These are phyloP conservation scores for Rhinocladiella mackenziei DNA, from an alignment of 2,329 filamentous ascomycete genomes.

Conservation along the genomic window DNA sequence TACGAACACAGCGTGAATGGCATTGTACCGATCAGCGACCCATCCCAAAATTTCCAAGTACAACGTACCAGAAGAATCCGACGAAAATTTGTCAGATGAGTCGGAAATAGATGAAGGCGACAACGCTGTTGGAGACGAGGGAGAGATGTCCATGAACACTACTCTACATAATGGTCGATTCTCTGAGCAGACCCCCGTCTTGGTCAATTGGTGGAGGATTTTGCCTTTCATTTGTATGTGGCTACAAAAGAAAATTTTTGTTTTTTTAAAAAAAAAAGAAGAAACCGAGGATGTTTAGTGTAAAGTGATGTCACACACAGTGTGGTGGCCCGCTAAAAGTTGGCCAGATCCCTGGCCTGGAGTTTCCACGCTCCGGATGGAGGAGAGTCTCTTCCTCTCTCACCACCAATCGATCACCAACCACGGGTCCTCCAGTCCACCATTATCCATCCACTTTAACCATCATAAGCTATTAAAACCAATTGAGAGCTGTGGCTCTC, in stretches of 20 bases:
- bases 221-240: constrained; percentile 1
- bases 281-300: too few species aligned
- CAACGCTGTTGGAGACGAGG: constrained; percentile 40
- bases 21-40: constrained; percentile 60
- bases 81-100: constrained; percentile 30
- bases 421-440: not conserved
- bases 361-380: too few species aligned
- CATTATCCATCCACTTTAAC: too few species aligned
- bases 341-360: constrained; percentile 15
- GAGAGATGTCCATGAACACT: constrained; percentile 59
- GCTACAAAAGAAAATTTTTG: too few species aligned
- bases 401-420: too few species aligned
- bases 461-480: too few species aligned
- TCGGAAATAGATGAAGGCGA: constrained; percentile 19
- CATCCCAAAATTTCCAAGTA: constrained; percentile 53
- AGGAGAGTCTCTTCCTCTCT: not conserved
- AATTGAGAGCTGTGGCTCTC: too few species aligned
- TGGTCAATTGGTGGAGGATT: constrained; percentile 65
- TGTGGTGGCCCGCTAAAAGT: constrained; percentile 7
- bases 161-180: too few species aligned
- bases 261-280: too few species aligned
- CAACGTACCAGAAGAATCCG: constrained; percentile 31
- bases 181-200: too few species aligned
- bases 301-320: constrained; percentile 11
- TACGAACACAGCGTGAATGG: constrained; percentile 62